Evolutionary conservation across 208 protist species (phyloP).

Genomic region (Acanthamoeba quina): DNA sequence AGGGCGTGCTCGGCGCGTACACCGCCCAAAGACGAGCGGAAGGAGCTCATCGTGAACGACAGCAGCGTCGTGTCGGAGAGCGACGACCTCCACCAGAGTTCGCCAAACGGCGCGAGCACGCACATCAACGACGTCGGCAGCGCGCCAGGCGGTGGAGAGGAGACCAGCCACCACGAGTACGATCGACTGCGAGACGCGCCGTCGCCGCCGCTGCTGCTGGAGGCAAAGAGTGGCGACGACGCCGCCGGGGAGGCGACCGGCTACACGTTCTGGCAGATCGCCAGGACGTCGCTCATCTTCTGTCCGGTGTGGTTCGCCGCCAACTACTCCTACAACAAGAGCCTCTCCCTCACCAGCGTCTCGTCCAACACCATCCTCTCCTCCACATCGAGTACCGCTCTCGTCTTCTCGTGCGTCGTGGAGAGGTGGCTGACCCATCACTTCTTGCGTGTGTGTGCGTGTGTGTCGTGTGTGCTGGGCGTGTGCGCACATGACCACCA

Average conservation of each 20-base stretch:
- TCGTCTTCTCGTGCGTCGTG: no score
- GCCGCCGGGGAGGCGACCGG: neutral
- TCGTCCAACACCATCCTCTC: conserved; percentile 78
- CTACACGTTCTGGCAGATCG: conserved; percentile 72
- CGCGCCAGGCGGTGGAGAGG: no score
- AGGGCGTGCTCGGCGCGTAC: neutral
- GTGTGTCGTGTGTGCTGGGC: no score
- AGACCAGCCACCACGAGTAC: no score
- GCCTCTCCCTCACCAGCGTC: conserved; percentile 75
- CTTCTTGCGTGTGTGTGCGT: no score
- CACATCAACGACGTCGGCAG: neutral
- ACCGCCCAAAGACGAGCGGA: neutral
- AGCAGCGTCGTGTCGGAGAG: neutral
- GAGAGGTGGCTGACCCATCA: no score
- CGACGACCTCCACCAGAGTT: neutral
- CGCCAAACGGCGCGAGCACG: neutral
- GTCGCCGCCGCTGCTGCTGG: no score
- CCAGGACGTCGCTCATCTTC: conserved; percentile 73
- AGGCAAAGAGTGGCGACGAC: neutral
- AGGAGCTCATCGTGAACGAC: conserved; percentile 36
- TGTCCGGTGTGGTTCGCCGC: conserved; percentile 78
- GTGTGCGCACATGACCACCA: neutral
- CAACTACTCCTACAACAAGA: conserved; percentile 77
- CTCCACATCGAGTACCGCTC: conserved; percentile 45
- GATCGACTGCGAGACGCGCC: no score